Conservation (phyloP, 371 early-diverging fungal species). For the Homolaphlyctis polyrhiza region DNA sequence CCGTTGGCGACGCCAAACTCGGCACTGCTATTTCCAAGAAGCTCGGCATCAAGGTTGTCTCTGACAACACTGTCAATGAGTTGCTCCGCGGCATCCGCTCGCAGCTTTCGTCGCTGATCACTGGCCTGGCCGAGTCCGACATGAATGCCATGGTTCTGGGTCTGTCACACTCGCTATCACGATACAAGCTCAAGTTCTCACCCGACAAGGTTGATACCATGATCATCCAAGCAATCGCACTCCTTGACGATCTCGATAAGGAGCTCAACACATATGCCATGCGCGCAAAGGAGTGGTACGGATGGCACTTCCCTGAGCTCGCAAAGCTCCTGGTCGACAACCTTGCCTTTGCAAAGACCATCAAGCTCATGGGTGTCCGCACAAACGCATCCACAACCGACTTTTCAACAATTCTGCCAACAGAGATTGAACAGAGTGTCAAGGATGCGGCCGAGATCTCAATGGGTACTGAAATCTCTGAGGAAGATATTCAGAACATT, state of each 20-base stretch:
- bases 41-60: slow-evolving; percentile 82
- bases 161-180: slow-evolving; percentile 94
- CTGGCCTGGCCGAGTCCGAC: slow-evolving; percentile 84
- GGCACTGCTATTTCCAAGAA: slow-evolving; percentile 86
- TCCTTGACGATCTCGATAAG: slow-evolving; percentile 89
- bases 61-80: slow-evolving; percentile 79
- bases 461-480: slow-evolving; percentile 87
- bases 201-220: slow-evolving; percentile 87
- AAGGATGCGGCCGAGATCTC: slow-evolving; percentile 91
- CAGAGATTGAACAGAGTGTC: slow-evolving; percentile 85
- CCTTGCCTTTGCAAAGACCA: slow-evolving; percentile 79
- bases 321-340: slow-evolving; percentile 91
- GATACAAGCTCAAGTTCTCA: slow-evolving; percentile 97
- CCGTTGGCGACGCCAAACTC: slow-evolving; percentile 91
- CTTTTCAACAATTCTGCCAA: slow-evolving; percentile 81
- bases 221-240: slow-evolving; percentile 86
- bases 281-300: slow-evolving; percentile 93
- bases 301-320: slow-evolving; percentile 98
- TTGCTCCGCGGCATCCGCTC: slow-evolving; percentile 91
- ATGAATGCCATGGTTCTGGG: slow-evolving; percentile 89
- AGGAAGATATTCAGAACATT: slow-evolving; percentile 91
- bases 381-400: slow-evolving; percentile 81
- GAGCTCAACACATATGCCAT: slow-evolving; percentile 91
- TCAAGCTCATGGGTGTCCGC: slow-evolving; percentile 80
- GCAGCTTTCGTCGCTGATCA: slow-evolving; percentile 74